Evolutionary conservation across 2,329 filamentous ascomycete species (phyloP), one percentile per base, ranked within the genome.

Genomic region (Ophiostoma triangulosporum): DNA sequence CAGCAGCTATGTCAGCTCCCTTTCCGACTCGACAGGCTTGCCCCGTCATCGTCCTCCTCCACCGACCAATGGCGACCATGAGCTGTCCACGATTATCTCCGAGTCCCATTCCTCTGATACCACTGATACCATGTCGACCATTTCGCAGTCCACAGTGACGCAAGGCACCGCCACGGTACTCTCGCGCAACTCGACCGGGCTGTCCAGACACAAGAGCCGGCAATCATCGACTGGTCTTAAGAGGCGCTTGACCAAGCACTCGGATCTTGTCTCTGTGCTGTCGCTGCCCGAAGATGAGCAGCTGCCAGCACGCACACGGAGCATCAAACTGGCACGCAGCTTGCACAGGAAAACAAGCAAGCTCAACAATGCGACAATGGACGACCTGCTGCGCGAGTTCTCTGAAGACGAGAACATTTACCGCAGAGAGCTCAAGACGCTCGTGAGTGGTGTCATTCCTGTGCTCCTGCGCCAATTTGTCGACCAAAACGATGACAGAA

Each of bases 391-490:
- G 65, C 75, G 77, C 51, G 89, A 95, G 63, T 81, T 98, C 58
- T 74, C 79, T 11, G 78, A 84, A 5, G 93, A 97, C 61, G 93
- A 98, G 67, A 72, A 78, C 45, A 85, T 93, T 60, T 98, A 97
- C 64, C 84, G 85, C 68, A 80, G 90, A 53, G 93, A 98, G 67
- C 75, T 98, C 31, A 88, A 89, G 64, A 96, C 93, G 0, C 70
- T 98, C 31, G 90, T 97, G 7, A 90, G 95, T 61, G 93, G 93
- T 54, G 91, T 98, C 22, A 87, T 98, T 54, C 93, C 93, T 0
- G 91, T 97, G 2, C 76, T 98, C 2, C 71, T 98, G 51, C 88
- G 84, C 9, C 88, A 89, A 59, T 86, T 95, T 8, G 76, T 96
- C 12, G 85, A 86, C 56, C 81, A 81, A 1, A 78, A 82, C 57